phyloP scores from a whole-genome alignment of 2,329 filamentous ascomycete genomes.

The Sarocladiaceae sp. region DNA sequence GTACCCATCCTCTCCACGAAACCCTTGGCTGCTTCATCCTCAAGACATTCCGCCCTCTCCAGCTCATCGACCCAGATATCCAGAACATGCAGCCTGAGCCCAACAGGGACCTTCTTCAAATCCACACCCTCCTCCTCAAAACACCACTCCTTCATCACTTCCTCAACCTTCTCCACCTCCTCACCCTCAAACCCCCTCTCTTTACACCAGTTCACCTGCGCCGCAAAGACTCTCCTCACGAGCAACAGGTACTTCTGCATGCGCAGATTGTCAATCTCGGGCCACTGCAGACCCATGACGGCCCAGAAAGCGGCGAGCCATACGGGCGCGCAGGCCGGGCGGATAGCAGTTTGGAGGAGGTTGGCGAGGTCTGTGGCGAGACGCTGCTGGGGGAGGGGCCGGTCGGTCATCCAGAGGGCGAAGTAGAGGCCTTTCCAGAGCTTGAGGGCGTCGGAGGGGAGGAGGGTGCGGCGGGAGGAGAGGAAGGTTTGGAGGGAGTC shows the following conservation, averaged over 20 bases:
- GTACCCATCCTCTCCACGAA: constrained; percentile 48
- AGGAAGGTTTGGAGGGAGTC: constrained; percentile 73
- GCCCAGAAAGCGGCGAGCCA: constrained; percentile 65
- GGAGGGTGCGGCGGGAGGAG: constrained; percentile 52
- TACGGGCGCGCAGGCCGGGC: constrained; percentile 28
- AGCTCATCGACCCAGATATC: constrained; percentile 92
- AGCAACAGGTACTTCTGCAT: constrained; percentile 93
- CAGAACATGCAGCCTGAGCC: constrained; percentile 76
- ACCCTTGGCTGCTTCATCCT: constrained; percentile 28
- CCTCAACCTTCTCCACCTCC: constrained; percentile 20
- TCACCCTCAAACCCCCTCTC: constrained; percentile 29
- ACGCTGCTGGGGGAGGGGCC: constrained; percentile 77
- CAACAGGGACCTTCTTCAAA: constrained; percentile 66
- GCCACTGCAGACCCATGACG: constrained; percentile 64
- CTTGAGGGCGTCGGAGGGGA: constrained; percentile 69
- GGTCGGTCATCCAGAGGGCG: constrained; percentile 90
- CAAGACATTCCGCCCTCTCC: constrained; percentile 58
- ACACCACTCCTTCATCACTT: constrained; percentile 22
- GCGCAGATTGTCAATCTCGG: constrained; percentile 66
- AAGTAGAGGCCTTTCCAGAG: constrained; percentile 95
- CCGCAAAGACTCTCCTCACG: constrained; percentile 69
- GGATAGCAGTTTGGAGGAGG: constrained; percentile 46
- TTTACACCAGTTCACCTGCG: constrained; percentile 48
- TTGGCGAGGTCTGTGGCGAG: constrained; percentile 72
- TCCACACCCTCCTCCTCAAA: constrained; percentile 27